Evolutionary conservation across 2,329 filamentous ascomycete species (phyloP), one percentile per base, ranked within the genome.

Genomic region (Xylariaceae sp.): DNA sequence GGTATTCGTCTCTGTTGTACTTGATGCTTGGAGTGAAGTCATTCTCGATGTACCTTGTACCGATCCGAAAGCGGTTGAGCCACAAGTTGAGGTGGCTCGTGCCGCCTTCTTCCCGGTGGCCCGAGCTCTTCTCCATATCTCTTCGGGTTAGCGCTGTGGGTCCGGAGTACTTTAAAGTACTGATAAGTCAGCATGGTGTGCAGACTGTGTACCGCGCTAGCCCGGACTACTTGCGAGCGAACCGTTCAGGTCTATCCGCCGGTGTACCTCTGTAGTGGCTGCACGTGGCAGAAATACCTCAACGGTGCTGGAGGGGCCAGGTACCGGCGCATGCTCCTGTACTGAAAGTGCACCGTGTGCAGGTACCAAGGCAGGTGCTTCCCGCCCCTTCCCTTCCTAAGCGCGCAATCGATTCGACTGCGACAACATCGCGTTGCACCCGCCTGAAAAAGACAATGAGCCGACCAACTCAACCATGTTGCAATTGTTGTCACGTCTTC

Each of bases 391-490:
- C 19, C 42, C 11, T 27, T 27, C 31, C 30, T 43, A 56, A 59
- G 56, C 59, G 59, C 59, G 59, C 54, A 55, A 47, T 54, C 42
- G 49, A 56, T 55, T 57, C 32, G 43, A 47, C n/a, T 55, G 58
- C 51, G 51, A 57, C 48, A 31, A 48, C 52, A 54, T 61, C 59
- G 59, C 59, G 59, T 60, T 55, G 52, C 56, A 56, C 51, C 50
- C 52, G 54, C 56, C 58, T 50, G 56, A 60, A 58, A 55, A 56
- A 60, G 53, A 56, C 58, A 46, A 19, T 50, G 49, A 55, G 46
- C 34, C 6, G 31, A 49, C 37, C 48, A 35, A 50, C 54, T 32
- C 29, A 26, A 46, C 44, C 35, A 56, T 12, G 45, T 54, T 50
- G 50, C 53, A 58, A 58, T 52, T 55, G 58, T 57, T 52, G 54